Evolutionary conservation across 2,329 filamentous ascomycete genomes (phyloP), one percentile per base, ranked within the genome.

Genomic region (Botrytis aclada): DNA sequence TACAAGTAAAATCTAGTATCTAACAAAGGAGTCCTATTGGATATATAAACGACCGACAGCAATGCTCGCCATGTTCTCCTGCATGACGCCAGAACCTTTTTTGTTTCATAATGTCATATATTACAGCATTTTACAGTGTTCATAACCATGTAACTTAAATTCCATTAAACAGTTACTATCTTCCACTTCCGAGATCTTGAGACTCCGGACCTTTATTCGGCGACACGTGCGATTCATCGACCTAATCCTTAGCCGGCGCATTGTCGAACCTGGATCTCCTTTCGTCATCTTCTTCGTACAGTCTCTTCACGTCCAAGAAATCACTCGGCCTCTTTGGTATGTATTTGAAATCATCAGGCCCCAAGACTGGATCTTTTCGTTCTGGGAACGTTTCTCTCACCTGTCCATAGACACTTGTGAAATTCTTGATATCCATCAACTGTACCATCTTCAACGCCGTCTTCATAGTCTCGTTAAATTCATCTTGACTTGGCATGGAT

Each of bases 381-480:
- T 69, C 64, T n/a, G 51, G 34, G 6, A 41, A 69, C n/a, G 54
- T 51, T n/a, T 69, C 65, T 58, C 65, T 69, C 34, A 41, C 20
- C n/a, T 56, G 47, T 22, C 34, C 47, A 43, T 69, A 69, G 14
- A 69, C 37, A 9, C 37, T 58, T 22, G 47, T 69, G 18, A 69
- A 56, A 39, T 47, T 69, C 41, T 69, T 60, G n/a, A 54, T 41
- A 69, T 56, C 51, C 51, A 58, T 67, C 70, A 56, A 69, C 22
- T 37, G 16, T 29, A 72, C 70, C 5, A 77, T 37, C 14, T 72
- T 45, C 51, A 76, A 74, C 2, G 76, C 74, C 3, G 67, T 61
- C 8, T 71, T 20, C n/a, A 79, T 56, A 78, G 3, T 76, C 71
- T n/a, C 74, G 41, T 51, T 77, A 61, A 14, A 64, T 56, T 69